phyloP scores from a whole-genome alignment of 192 early-diverging fungal genomes.

The Allomyces javanicus region DNA sequence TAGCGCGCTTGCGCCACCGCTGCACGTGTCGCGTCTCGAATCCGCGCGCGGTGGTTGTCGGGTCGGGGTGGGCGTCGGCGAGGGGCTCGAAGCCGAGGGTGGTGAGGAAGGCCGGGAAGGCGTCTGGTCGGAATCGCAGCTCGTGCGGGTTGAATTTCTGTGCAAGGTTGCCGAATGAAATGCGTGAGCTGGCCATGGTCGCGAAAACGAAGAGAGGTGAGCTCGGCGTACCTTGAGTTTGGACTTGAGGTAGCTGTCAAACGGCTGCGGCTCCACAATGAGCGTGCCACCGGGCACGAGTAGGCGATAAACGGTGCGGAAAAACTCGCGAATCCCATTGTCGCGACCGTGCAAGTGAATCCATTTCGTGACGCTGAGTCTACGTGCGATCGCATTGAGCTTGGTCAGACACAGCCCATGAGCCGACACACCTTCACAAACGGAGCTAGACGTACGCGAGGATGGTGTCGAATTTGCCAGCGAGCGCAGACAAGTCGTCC shows the following conservation, averaged over 20 bases:
- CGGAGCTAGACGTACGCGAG: conserved; percentile 21
- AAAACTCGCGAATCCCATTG: conserved; percentile 39
- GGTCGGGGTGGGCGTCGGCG: no score
- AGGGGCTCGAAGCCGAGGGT: no score
- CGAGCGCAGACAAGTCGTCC: conserved; percentile 7
- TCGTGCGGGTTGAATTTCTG: no score
- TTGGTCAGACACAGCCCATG: not conserved
- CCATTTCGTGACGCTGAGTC: conserved; percentile 58
- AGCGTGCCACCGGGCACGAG: conserved; percentile 38
- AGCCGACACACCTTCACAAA: not conserved
- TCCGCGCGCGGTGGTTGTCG: no score
- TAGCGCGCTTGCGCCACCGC: no score
- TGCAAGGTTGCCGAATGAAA: no score
- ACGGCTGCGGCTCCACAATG: conserved; percentile 52
- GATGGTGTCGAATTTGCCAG: conserved; percentile 37
- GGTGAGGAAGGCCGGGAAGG: no score
- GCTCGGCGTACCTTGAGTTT: not conserved
- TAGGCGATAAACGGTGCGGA: conserved; percentile 34
- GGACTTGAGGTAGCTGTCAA: conserved; percentile 26
- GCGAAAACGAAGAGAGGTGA: no score
- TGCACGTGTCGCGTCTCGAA: no score
- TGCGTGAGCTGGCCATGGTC: no score
- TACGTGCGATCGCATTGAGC: not conserved
- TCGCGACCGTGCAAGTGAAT: conserved; percentile 61
- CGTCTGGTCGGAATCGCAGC: no score